Percentiles rank a stretch among this genome's conserved stretches.
phyloP scores from a whole-genome alignment of 371 early-diverging fungal species.

The Mortierella sp. region DNA sequence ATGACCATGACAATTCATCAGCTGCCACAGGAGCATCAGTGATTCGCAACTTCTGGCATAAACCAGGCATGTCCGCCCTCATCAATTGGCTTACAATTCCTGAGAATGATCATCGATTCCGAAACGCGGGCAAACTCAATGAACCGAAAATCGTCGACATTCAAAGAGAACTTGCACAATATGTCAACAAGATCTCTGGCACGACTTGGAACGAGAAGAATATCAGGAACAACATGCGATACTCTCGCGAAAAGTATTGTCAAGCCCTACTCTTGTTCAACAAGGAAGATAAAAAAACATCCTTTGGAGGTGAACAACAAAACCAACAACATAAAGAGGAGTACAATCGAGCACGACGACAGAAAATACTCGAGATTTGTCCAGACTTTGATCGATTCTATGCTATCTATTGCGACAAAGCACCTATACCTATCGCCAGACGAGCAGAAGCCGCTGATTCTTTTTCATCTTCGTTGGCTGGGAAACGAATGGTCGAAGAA shows the following conservation, averaged over 20 bases:
- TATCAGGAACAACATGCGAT: not conserved
- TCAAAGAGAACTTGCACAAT: not conserved
- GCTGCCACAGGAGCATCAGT: too few species aligned
- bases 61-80: not conserved
- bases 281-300: too few species aligned
- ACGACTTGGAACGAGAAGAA: not conserved
- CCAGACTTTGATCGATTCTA: not conserved
- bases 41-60: too few species aligned
- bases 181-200: not conserved
- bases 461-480: not conserved
- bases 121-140: not conserved
- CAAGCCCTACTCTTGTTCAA: not conserved
- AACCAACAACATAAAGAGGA: too few species aligned
- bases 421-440: too few species aligned
- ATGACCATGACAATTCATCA: too few species aligned
- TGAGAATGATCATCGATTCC: not conserved
- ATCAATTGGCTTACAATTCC: constrained; percentile 1
- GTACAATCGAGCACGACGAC: not conserved
- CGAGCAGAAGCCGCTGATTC: not conserved
- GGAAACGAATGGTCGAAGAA: not conserved
- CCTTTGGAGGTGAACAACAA: too few species aligned
- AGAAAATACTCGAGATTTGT: not conserved
- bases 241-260: not conserved
- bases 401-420: too few species aligned
- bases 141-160: not conserved